Evolutionary conservation across 768 basidiomycete genomes (phyloP).

Genomic region (Panaeolus cyanescens): DNA sequence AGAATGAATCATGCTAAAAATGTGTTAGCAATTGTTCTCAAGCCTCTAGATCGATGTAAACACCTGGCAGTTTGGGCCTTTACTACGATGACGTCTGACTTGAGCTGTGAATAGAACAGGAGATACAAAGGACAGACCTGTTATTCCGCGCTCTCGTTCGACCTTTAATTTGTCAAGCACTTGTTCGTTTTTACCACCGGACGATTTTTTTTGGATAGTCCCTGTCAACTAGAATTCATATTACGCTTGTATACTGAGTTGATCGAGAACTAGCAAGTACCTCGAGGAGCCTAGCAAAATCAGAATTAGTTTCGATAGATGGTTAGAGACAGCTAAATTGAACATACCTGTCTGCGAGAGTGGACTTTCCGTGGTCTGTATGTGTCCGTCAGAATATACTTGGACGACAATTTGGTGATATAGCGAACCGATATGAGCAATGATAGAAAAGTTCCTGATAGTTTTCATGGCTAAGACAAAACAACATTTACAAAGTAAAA

Average conservation of each 20-base stretch:
- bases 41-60: not conserved
- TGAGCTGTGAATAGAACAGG: not conserved
- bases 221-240: conserved; percentile 69
- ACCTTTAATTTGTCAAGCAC: conserved; percentile 95
- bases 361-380: conserved; percentile 93
- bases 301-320: not conserved
- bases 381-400: too few relatives aligned
- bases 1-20: conserved; percentile 74
- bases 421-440: conserved; percentile 84
- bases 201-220: conserved; percentile 70
- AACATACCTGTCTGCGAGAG: conserved; percentile 80
- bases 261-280: conserved; percentile 32
- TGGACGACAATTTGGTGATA: too few relatives aligned
- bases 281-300: conserved; percentile 63
- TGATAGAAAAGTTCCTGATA: conserved; percentile 88
- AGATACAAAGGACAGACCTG: conserved; percentile 50
- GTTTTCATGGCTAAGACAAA: not conserved
- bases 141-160: conserved; percentile 95
- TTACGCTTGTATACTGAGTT: not conserved
- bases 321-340: conserved; percentile 6
- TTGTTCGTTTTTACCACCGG: conserved; percentile 72
- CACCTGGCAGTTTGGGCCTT: conserved; percentile 95
- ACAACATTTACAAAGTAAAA: not conserved
- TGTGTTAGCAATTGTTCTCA: not conserved
- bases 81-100: conserved; percentile 46